These are phyloP conservation scores for Ceratocystis eucalypticola DNA, from an alignment of 2,329 filamentous ascomycete genomes.

Conservation along the genomic window DNA sequence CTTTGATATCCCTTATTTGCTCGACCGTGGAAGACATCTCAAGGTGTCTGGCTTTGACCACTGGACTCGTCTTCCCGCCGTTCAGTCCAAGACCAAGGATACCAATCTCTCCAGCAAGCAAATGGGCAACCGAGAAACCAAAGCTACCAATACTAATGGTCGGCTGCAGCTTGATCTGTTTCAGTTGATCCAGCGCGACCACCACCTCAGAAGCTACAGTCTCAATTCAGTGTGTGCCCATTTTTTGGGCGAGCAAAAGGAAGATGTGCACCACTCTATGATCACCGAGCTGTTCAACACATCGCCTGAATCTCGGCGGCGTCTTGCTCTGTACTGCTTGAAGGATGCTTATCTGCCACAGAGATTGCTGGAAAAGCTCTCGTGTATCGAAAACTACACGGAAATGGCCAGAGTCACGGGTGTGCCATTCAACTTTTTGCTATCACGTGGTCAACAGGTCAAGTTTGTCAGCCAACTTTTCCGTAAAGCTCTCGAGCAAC, in stretches of 20 bases:
- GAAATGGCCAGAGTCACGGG: conserved; percentile 99
- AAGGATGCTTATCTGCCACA: conserved; percentile 96
- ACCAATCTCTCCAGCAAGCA: conserved; percentile 94
- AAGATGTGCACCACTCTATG: conserved; percentile 98
- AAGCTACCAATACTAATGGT: conserved; percentile 87
- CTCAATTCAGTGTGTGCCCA: conserved; percentile 92
- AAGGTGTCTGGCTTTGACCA: conserved; percentile 71
- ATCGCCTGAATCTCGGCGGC: conserved; percentile 78
- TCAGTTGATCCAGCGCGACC: conserved; percentile 88
- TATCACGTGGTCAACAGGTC: conserved; percentile 87
- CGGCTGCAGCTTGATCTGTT: conserved; percentile 83
- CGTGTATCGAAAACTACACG: conserved; percentile 96
- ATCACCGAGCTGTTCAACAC: conserved; percentile 97
- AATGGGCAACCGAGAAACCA: conserved; percentile 91
- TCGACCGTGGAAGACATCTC: conserved; percentile 75
- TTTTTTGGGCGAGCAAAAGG: conserved; percentile 93
- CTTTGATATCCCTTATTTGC: conserved; percentile 93
- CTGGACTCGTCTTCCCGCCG: conserved; percentile 66
- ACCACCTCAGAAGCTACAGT: conserved; percentile 92
- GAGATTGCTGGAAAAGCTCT: conserved; percentile 89
- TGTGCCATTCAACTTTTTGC: conserved; percentile 88
- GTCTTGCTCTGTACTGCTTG: conserved; percentile 87
- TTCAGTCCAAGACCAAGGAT: conserved; percentile 58
- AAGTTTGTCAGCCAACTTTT: conserved; percentile 97
- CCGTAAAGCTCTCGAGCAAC: conserved; percentile 83